phyloP scores from a whole-genome alignment of 2,329 filamentous ascomycete genomes.

The Hyphodiscus sp. region DNA sequence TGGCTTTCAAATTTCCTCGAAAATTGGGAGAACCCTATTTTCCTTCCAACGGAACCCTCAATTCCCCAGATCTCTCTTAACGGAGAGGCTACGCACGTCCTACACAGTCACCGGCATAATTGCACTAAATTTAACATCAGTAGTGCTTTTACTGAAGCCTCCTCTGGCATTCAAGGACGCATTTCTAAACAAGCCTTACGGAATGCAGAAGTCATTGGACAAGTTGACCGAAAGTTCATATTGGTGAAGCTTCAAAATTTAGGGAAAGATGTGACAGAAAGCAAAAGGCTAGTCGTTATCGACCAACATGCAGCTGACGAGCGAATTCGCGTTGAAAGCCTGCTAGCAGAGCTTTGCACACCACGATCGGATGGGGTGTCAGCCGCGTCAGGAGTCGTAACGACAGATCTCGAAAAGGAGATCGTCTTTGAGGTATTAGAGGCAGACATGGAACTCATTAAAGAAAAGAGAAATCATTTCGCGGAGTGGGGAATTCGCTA shows the following conservation, averaged over 20 bases:
- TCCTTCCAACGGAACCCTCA: slow-evolving; percentile 42
- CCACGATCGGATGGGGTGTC: slow-evolving; percentile 10
- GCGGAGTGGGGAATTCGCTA: slow-evolving; percentile 65
- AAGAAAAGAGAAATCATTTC: slow-evolving; percentile 50
- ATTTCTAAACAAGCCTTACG: slow-evolving; percentile 58
- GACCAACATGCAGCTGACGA: slow-evolving; percentile 97
- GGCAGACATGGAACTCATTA: slow-evolving; percentile 55
- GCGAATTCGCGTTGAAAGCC: slow-evolving; percentile 67
- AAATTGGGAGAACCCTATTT: slow-evolving; percentile 72
- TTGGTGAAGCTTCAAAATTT: slow-evolving; percentile 44
- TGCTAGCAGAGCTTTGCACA: slow-evolving; percentile 54
- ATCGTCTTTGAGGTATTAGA: slow-evolving; percentile 59
- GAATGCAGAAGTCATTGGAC: slow-evolving; percentile 61
- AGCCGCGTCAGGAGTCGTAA: slow-evolving; percentile 22
- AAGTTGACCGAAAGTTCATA: slow-evolving; percentile 89
- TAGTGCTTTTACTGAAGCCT: slow-evolving; percentile 21
- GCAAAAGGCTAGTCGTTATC: slow-evolving; percentile 58
- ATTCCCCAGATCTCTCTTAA: slow-evolving; percentile 38
- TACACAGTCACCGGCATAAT: slow-evolving; percentile 19
- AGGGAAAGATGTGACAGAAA: slow-evolving; percentile 3
- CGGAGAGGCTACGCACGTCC: slow-evolving; percentile 14
- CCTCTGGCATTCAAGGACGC: slow-evolving; percentile 32
- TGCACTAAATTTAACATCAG: slow-evolving; percentile 27
- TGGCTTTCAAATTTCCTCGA: slow-evolving; percentile 58
- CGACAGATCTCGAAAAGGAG: slow-evolving; percentile 41